Base-by-base conservation (phyloP, 2,329 filamentous ascomycete species). In the Fusarium sp. region DNA sequence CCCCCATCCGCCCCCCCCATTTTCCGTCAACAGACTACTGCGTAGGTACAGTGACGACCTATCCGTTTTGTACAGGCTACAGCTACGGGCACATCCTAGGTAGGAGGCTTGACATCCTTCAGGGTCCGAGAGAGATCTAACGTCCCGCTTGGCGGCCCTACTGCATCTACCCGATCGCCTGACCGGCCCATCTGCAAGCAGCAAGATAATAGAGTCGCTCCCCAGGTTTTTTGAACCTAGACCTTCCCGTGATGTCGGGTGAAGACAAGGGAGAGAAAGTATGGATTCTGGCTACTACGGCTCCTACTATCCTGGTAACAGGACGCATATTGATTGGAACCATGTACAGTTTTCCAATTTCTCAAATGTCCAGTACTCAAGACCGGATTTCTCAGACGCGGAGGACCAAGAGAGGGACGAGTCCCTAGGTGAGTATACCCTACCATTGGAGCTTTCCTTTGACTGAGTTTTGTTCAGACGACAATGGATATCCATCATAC, bases 271-370 rank as follows among this genome's bases (percentile, higher is more conserved):
- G 78, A 77, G 64, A 77, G 70, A 76, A 83, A 85, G 84, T 85
- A 86, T 85, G 84, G 85, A 76, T 78, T 78, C 78, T 74, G 75
- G 76, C 75, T 79, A 73, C 68, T 70, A 78, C 69, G 78, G 76
- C 62, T 78, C 83, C 63, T 81, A 79, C 77, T 83, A 83, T 81
- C 81, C 83, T 51, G 78, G 80, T 62, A 79, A 79, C 62, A 80
- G 84, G 82, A 75, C 83, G 66, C 80, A 82, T 70, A 66, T 83
- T 79, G 80, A 83, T 75, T 83, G 77, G 72, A 75, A 77, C 67
- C 74, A 82, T 72, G 79, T 86, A 65, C 81, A 85, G 73, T 83
- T 79, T 68, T 82, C 84, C 70, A 79, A 86, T 75, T 86, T 83
- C 79, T 84, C 82, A 69, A 80, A 84, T 35, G 77, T 86, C 59